Base-by-base conservation (phyloP, 2,329 filamentous ascomycete species). In the Botryotinia convoluta region DNA sequence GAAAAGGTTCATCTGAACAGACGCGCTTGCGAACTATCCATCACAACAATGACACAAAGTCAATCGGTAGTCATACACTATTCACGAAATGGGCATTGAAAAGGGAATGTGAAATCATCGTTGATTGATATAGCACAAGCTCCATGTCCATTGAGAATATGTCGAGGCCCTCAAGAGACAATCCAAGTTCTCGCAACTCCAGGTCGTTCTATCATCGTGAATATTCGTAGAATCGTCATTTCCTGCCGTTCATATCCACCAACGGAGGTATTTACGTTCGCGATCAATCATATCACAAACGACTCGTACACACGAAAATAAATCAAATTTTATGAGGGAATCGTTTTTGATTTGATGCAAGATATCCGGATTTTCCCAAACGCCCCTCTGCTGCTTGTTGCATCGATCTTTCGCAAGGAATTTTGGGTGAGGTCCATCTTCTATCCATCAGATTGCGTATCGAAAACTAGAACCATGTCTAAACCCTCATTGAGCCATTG, bases 301-400 rank as follows among this genome's bases (percentile, higher is more conserved):
- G 72, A 67, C 75, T 82, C 63, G 65, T 73, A 76, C 74, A 77
- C 74, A 72, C 74, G 75, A 77, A 75, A 73, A 72, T 76, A 77
- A 75, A 85, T 79, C 54, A 57, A 69, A 54, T 61, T 71, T 71
- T 61, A n/a, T 71, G 68, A 73, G 59, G 68, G 39, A 73, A 62
- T 62, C 51, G 65, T 64, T 72, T 73, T 73, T 73, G 45, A 83
- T 84, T 84, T 87, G 86, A 90, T 92, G 91, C 90, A 89, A 92
- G 91, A 93, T 93, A 93, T 93, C 91, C 91, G 91, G 91, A 90
- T 86, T 75, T 68, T 77, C 89, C 87, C 88, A 90, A 93, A 91
- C 90, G 91, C 90, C 89, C 82, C 83, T 83, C 75, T 77, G 79
- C 83, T 85, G 86, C 84, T 85, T 62, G 65, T 71, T 69, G 67